Evolutionary conservation across 2,329 filamentous ascomycete species (phyloP).

Genomic region (Lasiodiplodia sp.): DNA sequence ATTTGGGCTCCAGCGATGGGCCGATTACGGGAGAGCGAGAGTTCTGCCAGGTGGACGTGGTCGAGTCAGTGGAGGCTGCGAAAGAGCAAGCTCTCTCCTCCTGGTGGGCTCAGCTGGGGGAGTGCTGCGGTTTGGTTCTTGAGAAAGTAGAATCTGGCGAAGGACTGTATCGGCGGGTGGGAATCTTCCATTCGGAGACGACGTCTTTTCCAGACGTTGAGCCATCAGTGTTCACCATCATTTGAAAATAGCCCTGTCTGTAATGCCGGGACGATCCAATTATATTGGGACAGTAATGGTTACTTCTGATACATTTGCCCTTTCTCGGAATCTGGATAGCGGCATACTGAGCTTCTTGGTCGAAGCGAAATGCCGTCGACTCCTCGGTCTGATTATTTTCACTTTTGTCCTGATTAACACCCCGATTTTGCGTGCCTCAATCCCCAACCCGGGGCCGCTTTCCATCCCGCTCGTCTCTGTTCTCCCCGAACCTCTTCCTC

Average conservation of each 20-base stretch:
- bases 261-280: neutral
- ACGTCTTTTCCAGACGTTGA: neutral
- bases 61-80: neutral
- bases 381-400: too few species aligned
- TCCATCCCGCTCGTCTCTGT: constrained; percentile 48
- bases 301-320: neutral
- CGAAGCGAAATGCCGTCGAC: neutral
- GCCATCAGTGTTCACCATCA: neutral
- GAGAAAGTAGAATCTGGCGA: neutral
- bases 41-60: neutral
- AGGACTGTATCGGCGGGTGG: neutral
- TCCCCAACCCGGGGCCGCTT: constrained; percentile 52
- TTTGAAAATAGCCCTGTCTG: neutral
- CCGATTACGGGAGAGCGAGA: neutral
- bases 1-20: neutral
- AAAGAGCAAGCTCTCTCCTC: neutral
- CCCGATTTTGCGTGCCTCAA: neutral
- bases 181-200: neutral
- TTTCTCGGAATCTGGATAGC: neutral
- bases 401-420: neutral
- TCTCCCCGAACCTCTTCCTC: constrained; percentile 56
- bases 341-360: neutral
- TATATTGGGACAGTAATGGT: too few species aligned
- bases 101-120: neutral
- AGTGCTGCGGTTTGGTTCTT: neutral